A percentile compares a stretch with the other conserved stretches of the same genome.
Evolutionary conservation across 75 land plant genomes (phyloP).

Genomic region (Selaginella moellendorffii): DNA sequence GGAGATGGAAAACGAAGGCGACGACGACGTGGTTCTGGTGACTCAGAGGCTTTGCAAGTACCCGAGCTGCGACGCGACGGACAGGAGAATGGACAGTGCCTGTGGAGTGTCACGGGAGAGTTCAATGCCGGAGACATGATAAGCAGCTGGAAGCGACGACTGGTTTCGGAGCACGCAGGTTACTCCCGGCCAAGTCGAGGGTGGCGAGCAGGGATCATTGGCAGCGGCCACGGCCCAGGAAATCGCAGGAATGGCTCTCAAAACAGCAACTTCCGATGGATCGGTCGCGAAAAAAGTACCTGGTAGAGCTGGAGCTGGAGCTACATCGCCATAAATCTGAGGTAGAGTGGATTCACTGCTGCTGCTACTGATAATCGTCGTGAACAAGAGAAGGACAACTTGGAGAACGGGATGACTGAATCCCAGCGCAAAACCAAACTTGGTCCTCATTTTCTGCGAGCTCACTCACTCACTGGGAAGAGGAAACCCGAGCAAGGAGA

Average conservation of each 20-base stretch:
- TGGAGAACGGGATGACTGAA: too few species aligned
- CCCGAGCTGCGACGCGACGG: background rate
- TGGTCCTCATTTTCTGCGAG: too few species aligned
- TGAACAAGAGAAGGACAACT: too few species aligned
- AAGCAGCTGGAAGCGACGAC: too few species aligned
- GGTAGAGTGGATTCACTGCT: too few species aligned
- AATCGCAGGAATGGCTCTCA: background rate
- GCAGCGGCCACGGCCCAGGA: background rate
- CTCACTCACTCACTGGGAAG: too few species aligned
- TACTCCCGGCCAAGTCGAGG: background rate
- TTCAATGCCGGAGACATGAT: background rate
- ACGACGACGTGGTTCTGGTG: background rate
- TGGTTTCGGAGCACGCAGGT: background rate
- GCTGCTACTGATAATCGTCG: too few species aligned
- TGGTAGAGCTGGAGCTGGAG: too few species aligned
- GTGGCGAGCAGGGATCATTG: slow-evolving; percentile 1
- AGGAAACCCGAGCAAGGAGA: too few species aligned
- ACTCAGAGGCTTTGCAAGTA: background rate
- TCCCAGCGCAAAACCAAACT: too few species aligned
- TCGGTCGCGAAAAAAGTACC: too few species aligned
- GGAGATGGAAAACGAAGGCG: background rate
- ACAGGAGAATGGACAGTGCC: background rate
- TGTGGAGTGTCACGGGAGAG: background rate
- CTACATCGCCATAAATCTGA: too few species aligned
- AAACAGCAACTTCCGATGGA: background rate